Base-by-base conservation (phyloP, 129 eudicot species). In the Tagetes erecta region DNA sequence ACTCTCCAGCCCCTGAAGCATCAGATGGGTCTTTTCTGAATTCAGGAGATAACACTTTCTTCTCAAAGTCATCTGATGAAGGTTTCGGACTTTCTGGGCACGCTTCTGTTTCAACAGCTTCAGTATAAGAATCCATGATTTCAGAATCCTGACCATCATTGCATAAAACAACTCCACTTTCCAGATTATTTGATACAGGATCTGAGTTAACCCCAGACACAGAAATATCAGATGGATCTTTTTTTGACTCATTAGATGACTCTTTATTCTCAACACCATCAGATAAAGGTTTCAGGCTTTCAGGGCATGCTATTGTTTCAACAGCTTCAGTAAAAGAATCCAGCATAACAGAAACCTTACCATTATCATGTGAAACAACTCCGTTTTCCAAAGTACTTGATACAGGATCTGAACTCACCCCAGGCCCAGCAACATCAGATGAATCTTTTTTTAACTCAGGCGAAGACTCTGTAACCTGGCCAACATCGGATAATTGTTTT, bases 11-110 rank as follows among this genome's bases (percentile, higher is more conserved):
- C 10, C 35, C 58, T 2, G 67, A 64, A 40, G 56, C 58, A 39
- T 72, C 79, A 14, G 76, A 73, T 76, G 62, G 70, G 36, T 79
- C 81, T 20, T 70, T 83, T 75, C 80, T 78, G 51, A 40, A 51
- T 71, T 75, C 79, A 30, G 39, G 59, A 64, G 50, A 30, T 56
- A 47, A 47, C 34, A 66, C 76, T 65, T 77, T 65, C 70, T 50
- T 73, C 36, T 67, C 79, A 65, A 46, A 5, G 65, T 33, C 63
- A 46, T 78, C 66, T 40, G 82, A 50, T 8, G 46, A 40, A 68
- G 70, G 68, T 81, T 84, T 75, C 2, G 77, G 69, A 76, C 70
- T 74, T 70, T 53, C 53, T 42, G 58, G 64, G 73, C 40, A 75
- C 12, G 62, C 67, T 65, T 4, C 68, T 71, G 60, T 49, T 59